Conservation (phyloP, 305 asterid genomes). For the Euphrasia arctica region DNA sequence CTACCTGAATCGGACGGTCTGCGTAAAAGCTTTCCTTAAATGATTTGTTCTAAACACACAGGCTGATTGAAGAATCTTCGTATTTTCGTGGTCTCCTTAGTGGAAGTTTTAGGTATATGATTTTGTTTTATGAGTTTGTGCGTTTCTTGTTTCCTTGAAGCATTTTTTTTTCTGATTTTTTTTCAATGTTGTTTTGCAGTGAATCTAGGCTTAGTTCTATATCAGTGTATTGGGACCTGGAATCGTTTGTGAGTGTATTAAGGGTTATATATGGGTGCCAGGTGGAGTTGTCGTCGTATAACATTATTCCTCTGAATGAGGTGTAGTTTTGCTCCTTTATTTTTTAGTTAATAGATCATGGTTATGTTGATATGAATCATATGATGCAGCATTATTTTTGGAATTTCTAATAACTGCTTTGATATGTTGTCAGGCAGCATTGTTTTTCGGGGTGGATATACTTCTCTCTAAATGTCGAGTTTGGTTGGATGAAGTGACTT, state of each 20-base stretch:
- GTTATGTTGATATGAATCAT: background rate
- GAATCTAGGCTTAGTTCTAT: slow-evolving; percentile 47
- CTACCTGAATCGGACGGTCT: too few species aligned
- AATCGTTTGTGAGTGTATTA: slow-evolving; percentile 52
- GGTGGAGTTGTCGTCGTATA: slow-evolving; percentile 50
- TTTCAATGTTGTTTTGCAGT: slow-evolving; percentile 38
- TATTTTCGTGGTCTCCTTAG: slow-evolving; percentile 74
- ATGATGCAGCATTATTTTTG: too few species aligned
- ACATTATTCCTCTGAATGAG: slow-evolving; percentile 61
- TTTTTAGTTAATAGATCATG: background rate
- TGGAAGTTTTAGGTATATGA: slow-evolving; percentile 65
- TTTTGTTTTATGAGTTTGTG: slow-evolving; percentile 3
- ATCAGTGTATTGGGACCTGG: slow-evolving; percentile 58
- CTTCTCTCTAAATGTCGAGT: slow-evolving; percentile 55
- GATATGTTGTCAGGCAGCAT: slow-evolving; percentile 58
- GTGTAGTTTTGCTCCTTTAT: slow-evolving; percentile 30
- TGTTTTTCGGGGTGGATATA: slow-evolving; percentile 81
- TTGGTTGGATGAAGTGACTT: slow-evolving; percentile 67
- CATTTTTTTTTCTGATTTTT: background rate
- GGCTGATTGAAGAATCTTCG: slow-evolving; percentile 62
- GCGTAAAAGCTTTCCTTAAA: background rate
- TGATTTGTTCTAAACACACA: slow-evolving; percentile 32
- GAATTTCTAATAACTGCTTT: slow-evolving; percentile 26
- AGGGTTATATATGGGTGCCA: slow-evolving; percentile 51
- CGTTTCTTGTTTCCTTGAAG: too few species aligned